Conservation (phyloP, 2,329 filamentous ascomycete species). For the Hypoxylon sp. region DNA sequence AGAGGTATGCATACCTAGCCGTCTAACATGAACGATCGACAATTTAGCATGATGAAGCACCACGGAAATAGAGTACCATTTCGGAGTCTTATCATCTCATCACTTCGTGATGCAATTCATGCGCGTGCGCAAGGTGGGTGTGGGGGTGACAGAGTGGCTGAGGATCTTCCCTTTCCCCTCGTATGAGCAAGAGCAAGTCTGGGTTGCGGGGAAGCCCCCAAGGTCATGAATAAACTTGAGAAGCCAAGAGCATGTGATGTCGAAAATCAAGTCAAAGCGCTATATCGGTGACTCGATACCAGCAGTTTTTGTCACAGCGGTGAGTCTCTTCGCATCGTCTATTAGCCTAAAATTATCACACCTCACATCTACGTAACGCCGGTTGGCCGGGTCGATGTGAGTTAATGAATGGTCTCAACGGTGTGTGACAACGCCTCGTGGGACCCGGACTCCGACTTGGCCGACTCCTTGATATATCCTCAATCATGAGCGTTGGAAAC, state of each 20-base stretch:
- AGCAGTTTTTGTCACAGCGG: no score
- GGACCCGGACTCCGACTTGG: conserved; percentile 23
- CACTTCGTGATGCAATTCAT: conserved; percentile 18
- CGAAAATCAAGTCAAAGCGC: conserved; percentile 22
- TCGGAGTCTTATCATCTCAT: conserved; percentile 25
- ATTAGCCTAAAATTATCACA: background rate
- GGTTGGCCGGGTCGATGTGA: conserved; percentile 9
- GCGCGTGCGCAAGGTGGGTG: conserved; percentile 25
- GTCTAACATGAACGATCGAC: conserved; percentile 1
- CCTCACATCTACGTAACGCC: conserved; percentile 2
- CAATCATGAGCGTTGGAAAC: conserved; percentile 20
- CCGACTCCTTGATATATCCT: conserved; percentile 18
- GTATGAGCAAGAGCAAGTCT: background rate
- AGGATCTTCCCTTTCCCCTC: conserved; percentile 17
- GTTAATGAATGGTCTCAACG: background rate
- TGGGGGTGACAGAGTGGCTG: conserved; percentile 3
- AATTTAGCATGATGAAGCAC: conserved; percentile 15
- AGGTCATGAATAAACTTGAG: conserved; percentile 10
- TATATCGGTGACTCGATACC: conserved; percentile 13
- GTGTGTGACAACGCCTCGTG: background rate
- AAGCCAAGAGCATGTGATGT: conserved; percentile 20
- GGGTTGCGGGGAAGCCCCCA: conserved; percentile 19
- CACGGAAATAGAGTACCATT: conserved; percentile 18
- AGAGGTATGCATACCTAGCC: background rate
- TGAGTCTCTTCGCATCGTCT: conserved; percentile 3